Conservation (phyloP, 2,329 filamentous ascomycete species). For the Monilinia aucupariae region DNA sequence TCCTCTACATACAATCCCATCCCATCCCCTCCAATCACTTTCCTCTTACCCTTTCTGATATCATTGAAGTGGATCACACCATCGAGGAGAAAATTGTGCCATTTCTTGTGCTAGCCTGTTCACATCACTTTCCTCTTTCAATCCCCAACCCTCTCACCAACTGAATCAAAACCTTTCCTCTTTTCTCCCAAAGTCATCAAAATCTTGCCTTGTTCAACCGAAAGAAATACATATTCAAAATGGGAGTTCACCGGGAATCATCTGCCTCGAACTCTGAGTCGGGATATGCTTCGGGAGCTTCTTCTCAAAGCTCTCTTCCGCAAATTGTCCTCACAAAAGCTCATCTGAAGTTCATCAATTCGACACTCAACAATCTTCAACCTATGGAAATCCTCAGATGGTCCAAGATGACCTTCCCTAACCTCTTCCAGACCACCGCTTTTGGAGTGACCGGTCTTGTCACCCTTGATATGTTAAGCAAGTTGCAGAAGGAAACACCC, state of each 20-base stretch:
- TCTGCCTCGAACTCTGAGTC: conserved; percentile 57
- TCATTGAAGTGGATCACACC: conserved; percentile 2
- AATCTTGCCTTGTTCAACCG: neutral
- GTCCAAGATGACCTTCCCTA: conserved; percentile 84
- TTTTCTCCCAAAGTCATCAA: neutral
- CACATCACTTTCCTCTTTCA: neutral
- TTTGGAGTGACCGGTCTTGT: conserved; percentile 77
- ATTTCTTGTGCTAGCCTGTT: neutral
- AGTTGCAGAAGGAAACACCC: conserved; percentile 60
- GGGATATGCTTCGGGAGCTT: conserved; percentile 67
- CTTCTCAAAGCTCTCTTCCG: conserved; percentile 59
- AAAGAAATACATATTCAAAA: conserved; percentile 18
- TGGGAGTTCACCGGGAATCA: conserved; percentile 30
- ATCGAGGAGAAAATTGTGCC: conserved; percentile 12
- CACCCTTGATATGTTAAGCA: conserved; percentile 79
- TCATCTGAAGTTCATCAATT: conserved; percentile 86
- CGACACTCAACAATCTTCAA: conserved; percentile 79
- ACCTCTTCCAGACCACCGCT: conserved; percentile 80
- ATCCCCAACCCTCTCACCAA: neutral
- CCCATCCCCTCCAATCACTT: neutral
- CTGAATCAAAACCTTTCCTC: neutral
- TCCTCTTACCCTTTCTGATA: neutral
- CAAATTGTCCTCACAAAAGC: conserved; percentile 79
- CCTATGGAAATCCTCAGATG: conserved; percentile 89
- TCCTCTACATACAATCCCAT: neutral